Percentiles rank a stretch among this genome's conserved stretches.
These are phyloP conservation scores for Euryodendron excelsum DNA, from an alignment of 148 eudicot species.

Conservation along the genomic window DNA sequence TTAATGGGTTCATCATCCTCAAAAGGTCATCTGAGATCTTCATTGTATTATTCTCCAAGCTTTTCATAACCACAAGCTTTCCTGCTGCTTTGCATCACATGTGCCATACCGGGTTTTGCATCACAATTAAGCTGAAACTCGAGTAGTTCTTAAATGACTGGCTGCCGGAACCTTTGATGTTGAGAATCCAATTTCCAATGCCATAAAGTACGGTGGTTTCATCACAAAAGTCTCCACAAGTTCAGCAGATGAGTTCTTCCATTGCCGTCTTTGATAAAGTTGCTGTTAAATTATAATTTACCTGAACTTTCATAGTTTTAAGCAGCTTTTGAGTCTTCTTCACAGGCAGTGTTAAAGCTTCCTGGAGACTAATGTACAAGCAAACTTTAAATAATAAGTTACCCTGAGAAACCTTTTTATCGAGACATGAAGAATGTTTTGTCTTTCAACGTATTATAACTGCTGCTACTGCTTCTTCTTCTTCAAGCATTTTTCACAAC, in stretches of 20 bases:
- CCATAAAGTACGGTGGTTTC: not conserved
- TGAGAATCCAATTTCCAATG: not conserved
- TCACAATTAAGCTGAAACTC: slow-evolving; percentile 5
- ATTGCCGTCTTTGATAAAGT: slow-evolving; percentile 5
- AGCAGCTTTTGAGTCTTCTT: slow-evolving; percentile 15
- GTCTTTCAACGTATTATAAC: not conserved
- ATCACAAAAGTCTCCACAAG: not conserved
- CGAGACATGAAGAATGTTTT: slow-evolving; percentile 16
- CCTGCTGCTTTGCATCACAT: not conserved
- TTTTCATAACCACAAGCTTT: slow-evolving; percentile 25
- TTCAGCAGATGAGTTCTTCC: slow-evolving; percentile 11
- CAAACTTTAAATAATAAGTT: slow-evolving; percentile 1
- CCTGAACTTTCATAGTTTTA: slow-evolving; percentile 9
- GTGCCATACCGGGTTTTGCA: not conserved
- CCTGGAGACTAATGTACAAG: slow-evolving; percentile 11
- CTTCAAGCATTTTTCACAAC: not conserved
- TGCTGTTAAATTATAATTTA: slow-evolving; percentile 1
- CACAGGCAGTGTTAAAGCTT: not conserved
- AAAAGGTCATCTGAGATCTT: slow-evolving; percentile 22
- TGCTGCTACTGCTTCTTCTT: not conserved
- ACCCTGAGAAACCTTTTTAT: slow-evolving; percentile 13
- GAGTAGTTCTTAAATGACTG: not conserved
- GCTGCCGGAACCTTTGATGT: not conserved
- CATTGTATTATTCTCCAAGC: slow-evolving; percentile 31
- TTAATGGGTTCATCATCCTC: slow-evolving; percentile 18